Percentiles rank a stretch among this genome's conserved stretches.
Conservation (phyloP, 176 grass and related monocot species). For the Carex parvula region DNA sequence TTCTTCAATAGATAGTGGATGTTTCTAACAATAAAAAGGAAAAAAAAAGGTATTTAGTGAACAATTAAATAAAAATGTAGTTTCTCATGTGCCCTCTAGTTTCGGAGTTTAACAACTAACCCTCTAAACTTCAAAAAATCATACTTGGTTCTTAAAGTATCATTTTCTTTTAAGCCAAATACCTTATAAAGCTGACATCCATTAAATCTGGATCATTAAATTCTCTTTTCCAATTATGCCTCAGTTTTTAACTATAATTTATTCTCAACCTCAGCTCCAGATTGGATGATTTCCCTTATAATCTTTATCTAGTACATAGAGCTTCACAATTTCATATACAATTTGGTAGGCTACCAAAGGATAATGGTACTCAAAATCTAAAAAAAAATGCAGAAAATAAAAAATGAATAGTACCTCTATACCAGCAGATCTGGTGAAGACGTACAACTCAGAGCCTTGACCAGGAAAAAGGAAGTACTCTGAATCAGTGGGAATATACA, state of each 20-base stretch:
- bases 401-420: slow-evolving; percentile 3
- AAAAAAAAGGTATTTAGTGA: slow-evolving; percentile 18
- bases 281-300: neutral
- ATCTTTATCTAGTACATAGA: neutral
- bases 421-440: slow-evolving; percentile 24
- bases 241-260: neutral
- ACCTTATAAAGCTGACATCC: neutral
- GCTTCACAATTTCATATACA: neutral
- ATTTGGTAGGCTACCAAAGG: neutral
- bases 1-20: slow-evolving; percentile 77
- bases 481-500: slow-evolving; percentile 17
- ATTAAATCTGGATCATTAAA: neutral
- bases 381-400: neutral
- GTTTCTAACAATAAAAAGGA: slow-evolving; percentile 44
- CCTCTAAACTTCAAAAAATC: neutral
- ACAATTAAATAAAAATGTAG: neutral
- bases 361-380: neutral
- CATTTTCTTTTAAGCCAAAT: neutral
- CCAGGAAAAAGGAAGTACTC: slow-evolving; percentile 29
- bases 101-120: neutral
- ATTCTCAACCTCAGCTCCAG: neutral
- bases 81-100: neutral
- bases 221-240: neutral
- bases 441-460: slow-evolving; percentile 11
- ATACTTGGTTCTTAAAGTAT: too few species aligned